Evolutionary conservation across 257 asterid genomes (phyloP), one percentile per base, ranked within the genome.

Genomic region (Nicotiana paniculata): DNA sequence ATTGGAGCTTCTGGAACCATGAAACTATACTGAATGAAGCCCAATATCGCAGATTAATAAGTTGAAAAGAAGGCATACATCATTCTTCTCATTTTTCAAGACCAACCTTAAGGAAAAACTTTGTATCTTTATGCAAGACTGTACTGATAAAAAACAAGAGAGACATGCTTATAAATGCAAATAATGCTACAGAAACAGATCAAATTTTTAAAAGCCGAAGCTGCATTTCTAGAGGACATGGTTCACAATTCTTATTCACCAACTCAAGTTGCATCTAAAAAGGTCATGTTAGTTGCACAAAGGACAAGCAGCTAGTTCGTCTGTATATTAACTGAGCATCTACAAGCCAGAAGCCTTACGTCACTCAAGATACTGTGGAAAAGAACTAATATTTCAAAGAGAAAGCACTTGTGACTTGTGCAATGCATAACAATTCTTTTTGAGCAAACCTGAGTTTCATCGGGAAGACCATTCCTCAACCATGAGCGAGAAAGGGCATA

Each of bases 401-500:
- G 69, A 57, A 58, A 21, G 74, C 55, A 79, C 33, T 61, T 61
- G 59, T n/a, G 57, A 79, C 33, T 61, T 61, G 59, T n/a, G 57
- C 17, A 51, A 58, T 6, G 57, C 46, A 61, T n/a, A 59, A 82
- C 51, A 68, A 80, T 82, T 66, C 77, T 62, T 64, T 70, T 82
- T 64, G 37, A 61, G 82, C 89, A 88, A 32, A 93, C 99, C 97
- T 93, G 97, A 83, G 85, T 89, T 86, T 88, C 97, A 87, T 92
- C 97, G 77, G 88, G 89, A 84, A 86, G 83, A 79, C 98, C 91
- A 85, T 93, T 95, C 88, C 85, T 91, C 89, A 95, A 86, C 98
- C 99, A 95, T 65, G 98, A 95, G 13, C 98, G 92, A 82, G 96
- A 90, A 70, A 92, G 92, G 83, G 92, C 78, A 87, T 93, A 95